Evolutionary conservation across 768 basidiomycete species (phyloP), one percentile per base, ranked within the genome.

Genomic region (Phlebiopsis flavidoalba): DNA sequence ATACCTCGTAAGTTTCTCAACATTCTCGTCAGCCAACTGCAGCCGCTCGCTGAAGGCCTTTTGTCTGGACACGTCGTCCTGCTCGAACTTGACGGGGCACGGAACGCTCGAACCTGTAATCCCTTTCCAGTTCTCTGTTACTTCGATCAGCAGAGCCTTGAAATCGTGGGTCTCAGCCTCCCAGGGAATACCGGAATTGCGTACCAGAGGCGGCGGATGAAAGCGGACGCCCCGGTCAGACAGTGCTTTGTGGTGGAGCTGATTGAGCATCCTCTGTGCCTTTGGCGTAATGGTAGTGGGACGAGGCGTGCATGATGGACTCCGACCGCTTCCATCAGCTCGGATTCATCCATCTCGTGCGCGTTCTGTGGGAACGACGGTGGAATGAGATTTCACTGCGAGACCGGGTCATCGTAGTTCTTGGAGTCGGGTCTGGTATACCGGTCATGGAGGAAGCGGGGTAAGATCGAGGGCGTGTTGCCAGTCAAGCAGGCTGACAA

Each of bases 401-500:
- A 66, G 58, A 57, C 53, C 3, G 59, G 50, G 50, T 68, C 68
- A 57, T 51, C 65, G 54, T 67, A 56, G 60, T 69, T 67, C 64
- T n/a, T 69, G 64, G 1, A 69, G 50, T 33, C 64, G 68, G n/a
- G 12, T 64, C 11, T 3, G 68, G 68, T 48, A 69, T 65, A 48
- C 62, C 62, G 37, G 65, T n/a, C 65, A 50, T 59, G 64, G 56
- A 69, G 68, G 58, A 67, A 69, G 47, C 51, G 3, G 62, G 68
- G 68, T 40, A 69, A 62, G 60, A 69, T 67, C 1, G 68, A 61
- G 43, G n/a, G 68, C 53, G 55, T 69, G 65, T 65, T 69, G 68
- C 68, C 68, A 69, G 62, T 69, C 68, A 57, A 69, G 50, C 60
- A 69, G 60, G 68, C 68, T 40, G 45, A 66, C 57, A 45, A 69